Conservation (phyloP, 129 eudicot species). For the Pseudognaphalium luteoalbum region DNA sequence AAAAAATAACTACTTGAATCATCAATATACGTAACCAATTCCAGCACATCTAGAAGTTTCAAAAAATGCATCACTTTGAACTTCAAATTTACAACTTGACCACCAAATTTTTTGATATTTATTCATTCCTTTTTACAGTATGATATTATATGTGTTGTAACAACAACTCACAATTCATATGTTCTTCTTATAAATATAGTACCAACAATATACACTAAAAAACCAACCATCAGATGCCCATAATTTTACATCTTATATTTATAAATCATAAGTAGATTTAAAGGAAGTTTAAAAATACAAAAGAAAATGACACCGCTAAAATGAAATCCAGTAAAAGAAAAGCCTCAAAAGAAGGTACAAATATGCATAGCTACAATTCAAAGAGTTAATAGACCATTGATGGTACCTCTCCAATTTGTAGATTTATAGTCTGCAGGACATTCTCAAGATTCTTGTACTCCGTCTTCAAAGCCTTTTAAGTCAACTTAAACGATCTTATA, state of each 20-base stretch:
- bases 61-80: too few relatives aligned
- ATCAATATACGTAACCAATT: too few relatives aligned
- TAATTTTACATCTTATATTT: background rate
- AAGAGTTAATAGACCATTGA: conserved; percentile 7
- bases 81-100: too few relatives aligned
- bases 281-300: background rate
- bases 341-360: conserved; percentile 13
- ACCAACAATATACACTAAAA: background rate
- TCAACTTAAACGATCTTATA: conserved; percentile 89
- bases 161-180: too few relatives aligned
- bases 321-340: background rate
- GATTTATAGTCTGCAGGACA: conserved; percentile 90
- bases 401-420: conserved; percentile 96
- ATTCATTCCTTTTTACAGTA: too few relatives aligned
- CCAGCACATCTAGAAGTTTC: too few relatives aligned
- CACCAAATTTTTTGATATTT: too few relatives aligned
- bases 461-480: conserved; percentile 87
- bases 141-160: too few relatives aligned
- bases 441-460: conserved; percentile 97
- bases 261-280: background rate
- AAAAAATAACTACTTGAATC: too few relatives aligned
- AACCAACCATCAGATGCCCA: background rate
- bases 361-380: conserved; percentile 18
- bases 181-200: too few relatives aligned
- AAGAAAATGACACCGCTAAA: background rate